Percentiles rank a stretch among this genome's conserved stretches.
These are phyloP conservation scores for Lasiosphaeria ovina DNA, from an alignment of 495 filamentous ascomycete genomes.

Conservation along the genomic window DNA sequence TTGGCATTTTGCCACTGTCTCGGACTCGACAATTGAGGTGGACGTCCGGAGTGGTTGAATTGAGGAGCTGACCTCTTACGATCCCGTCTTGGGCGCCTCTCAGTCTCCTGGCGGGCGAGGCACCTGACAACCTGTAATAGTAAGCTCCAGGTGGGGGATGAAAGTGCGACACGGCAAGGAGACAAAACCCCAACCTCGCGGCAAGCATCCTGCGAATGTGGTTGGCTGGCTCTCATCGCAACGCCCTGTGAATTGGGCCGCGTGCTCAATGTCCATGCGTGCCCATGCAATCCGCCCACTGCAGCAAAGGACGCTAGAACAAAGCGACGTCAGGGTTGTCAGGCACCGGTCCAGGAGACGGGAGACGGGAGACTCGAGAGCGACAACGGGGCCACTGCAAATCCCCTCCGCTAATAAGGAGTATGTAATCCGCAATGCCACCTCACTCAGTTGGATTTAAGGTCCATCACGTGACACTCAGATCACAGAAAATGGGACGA, in stretches of 20 bases:
- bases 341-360: constrained; percentile 10
- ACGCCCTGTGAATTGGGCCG: constrained; percentile 2
- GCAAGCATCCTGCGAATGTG: not conserved
- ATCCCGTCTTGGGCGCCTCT: not conserved
- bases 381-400: too few relatives aligned
- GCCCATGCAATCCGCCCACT: not conserved
- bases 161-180: constrained; percentile 2
- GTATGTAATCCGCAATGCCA: too few relatives aligned
- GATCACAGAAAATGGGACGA: too few relatives aligned
- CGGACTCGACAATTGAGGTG: too few relatives aligned
- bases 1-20: too few relatives aligned
- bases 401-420: too few relatives aligned
- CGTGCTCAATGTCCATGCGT: not conserved
- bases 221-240: not conserved
- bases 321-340: constrained; percentile 28
- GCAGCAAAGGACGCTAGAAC: constrained; percentile 11
- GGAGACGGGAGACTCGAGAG: not conserved
- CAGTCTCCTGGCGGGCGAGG: not conserved
- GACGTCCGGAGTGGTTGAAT: too few relatives aligned
- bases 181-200: constrained; percentile 4
- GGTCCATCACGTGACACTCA: too few relatives aligned
- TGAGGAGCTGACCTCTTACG: too few relatives aligned
- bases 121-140: not conserved
- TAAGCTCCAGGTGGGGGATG: too few relatives aligned
- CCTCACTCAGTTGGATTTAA: too few relatives aligned